Evolutionary conservation across 1,284 basidiomycete genomes (phyloP).

Genomic region (Ustilago vetiveriae): DNA sequence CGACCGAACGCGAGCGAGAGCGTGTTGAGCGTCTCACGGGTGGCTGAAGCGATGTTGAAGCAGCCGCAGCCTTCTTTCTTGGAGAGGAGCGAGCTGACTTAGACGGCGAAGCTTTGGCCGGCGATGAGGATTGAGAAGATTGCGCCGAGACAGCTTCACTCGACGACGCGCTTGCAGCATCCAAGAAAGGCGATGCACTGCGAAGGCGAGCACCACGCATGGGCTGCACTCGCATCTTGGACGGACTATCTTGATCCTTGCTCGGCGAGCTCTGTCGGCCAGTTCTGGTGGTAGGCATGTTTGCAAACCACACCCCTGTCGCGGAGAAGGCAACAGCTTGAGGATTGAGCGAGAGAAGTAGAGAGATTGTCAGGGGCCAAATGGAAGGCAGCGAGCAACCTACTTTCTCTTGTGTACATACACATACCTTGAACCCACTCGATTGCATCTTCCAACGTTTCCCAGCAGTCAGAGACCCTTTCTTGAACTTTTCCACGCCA

Average conservation of each 20-base stretch:
- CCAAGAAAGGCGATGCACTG: constrained; percentile 42
- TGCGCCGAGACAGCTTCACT: constrained; percentile 16
- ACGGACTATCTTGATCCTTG: constrained; percentile 31
- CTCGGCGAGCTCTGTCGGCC: constrained; percentile 42
- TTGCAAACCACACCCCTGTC: neutral
- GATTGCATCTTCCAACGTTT: neutral
- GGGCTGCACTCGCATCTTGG: constrained; percentile 41
- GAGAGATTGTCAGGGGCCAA: neutral
- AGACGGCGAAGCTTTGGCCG: constrained; percentile 14
- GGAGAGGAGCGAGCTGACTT: constrained; percentile 30
- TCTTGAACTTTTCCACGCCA: too few species aligned
- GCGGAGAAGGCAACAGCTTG: neutral
- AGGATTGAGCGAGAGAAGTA: neutral
- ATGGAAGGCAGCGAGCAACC: neutral
- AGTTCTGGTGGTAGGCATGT: constrained; percentile 35
- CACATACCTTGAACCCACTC: too few species aligned
- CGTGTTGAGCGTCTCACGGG: constrained; percentile 29
- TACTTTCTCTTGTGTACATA: neutral
- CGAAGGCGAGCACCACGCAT: constrained; percentile 41
- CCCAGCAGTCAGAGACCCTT: too few species aligned
- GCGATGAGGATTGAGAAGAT: constrained; percentile 10
- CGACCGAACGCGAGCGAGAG: constrained; percentile 37
- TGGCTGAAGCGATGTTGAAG: constrained; percentile 23
- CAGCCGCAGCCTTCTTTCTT: constrained; percentile 23
- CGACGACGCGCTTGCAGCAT: constrained; percentile 15